Percentiles rank a stretch among this genome's conserved stretches.
Evolutionary conservation across 192 early-diverging fungal species (phyloP).

Genomic region (Martensiomyces pterosporus): DNA sequence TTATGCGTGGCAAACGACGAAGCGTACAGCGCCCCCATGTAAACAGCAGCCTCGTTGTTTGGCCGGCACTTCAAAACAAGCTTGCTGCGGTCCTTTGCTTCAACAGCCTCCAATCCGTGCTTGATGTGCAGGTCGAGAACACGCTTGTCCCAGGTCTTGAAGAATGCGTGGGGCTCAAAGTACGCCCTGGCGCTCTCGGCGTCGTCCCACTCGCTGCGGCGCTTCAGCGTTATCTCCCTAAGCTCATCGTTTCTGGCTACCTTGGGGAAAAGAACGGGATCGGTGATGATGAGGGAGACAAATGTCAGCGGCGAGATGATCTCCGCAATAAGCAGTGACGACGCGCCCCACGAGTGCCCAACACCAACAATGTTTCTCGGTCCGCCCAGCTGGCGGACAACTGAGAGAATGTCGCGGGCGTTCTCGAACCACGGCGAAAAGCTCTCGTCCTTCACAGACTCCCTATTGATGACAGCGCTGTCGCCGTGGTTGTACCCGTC

Average conservation of each 20-base stretch:
- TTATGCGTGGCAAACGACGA: constrained; percentile 12
- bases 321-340: constrained; percentile 36
- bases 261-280: constrained; percentile 20
- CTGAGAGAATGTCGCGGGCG: constrained; percentile 31
- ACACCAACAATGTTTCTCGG: constrained; percentile 22
- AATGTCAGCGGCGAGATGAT: constrained; percentile 27
- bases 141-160: constrained; percentile 26
- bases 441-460: constrained; percentile 6
- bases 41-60: constrained; percentile 25
- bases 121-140: constrained; percentile 27
- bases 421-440: constrained; percentile 28
- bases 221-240: constrained; percentile 12
- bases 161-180: constrained; percentile 35
- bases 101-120: constrained; percentile 13
- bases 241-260: background rate
- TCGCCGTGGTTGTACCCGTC: constrained; percentile 51
- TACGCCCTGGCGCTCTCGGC: constrained; percentile 10
- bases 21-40: constrained; percentile 9
- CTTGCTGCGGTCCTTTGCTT: background rate
- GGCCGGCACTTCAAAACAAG: constrained; percentile 39
- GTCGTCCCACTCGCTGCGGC: constrained; percentile 19
- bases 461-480: constrained; percentile 38
- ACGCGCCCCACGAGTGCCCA: constrained; percentile 50
- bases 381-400: constrained; percentile 22
- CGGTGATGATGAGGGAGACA: constrained; percentile 21